A percentile compares a stretch with the other conserved stretches of the same genome.
These are phyloP conservation scores for Exophiala viscosa DNA, from an alignment of 2,329 filamentous ascomycete species.

Conservation along the genomic window DNA sequence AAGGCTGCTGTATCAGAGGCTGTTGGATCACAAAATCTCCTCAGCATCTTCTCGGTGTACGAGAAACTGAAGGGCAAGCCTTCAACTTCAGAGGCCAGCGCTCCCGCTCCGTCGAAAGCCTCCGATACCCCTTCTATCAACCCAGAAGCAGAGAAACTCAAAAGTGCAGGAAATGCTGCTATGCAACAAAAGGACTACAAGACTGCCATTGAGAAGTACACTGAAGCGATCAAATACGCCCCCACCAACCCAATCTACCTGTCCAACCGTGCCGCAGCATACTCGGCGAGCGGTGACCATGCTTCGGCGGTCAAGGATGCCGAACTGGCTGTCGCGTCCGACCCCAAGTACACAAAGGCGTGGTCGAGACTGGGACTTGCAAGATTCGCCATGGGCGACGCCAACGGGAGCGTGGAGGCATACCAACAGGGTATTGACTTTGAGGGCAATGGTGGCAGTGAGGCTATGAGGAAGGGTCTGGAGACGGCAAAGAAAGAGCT, in stretches of 20 bases:
- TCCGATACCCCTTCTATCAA: constrained; percentile 39
- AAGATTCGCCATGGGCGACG: constrained; percentile 85
- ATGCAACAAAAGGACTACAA: constrained; percentile 93
- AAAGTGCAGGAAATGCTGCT: constrained; percentile 85
- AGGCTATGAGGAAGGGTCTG: constrained; percentile 95
- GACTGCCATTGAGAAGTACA: constrained; percentile 79
- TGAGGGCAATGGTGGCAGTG: constrained; percentile 89
- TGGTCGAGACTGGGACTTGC: constrained; percentile 93
- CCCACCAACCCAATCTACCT: constrained; percentile 93
- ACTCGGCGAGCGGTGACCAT: constrained; percentile 81
- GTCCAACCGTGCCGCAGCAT: constrained; percentile 92
- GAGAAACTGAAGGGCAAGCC: constrained; percentile 80
- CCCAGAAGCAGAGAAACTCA: constrained; percentile 79
- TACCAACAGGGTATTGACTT: constrained; percentile 90
- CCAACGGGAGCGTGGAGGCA: constrained; percentile 87
- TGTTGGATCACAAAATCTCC: constrained; percentile 79
- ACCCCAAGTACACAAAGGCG: constrained; percentile 93
- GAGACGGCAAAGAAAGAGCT: constrained; percentile 88
- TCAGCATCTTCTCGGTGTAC: constrained; percentile 91
- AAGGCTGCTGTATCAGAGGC: constrained; percentile 68
- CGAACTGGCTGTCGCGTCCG: constrained; percentile 80
- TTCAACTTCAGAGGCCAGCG: constrained; percentile 41
- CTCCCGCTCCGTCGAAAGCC: constrained; percentile 35
- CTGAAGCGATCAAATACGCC: constrained; percentile 73
- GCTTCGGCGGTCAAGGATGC: constrained; percentile 80